Evolutionary conservation across 352 stramenopile genomes (phyloP).

Genomic region (Pythium volutum): DNA sequence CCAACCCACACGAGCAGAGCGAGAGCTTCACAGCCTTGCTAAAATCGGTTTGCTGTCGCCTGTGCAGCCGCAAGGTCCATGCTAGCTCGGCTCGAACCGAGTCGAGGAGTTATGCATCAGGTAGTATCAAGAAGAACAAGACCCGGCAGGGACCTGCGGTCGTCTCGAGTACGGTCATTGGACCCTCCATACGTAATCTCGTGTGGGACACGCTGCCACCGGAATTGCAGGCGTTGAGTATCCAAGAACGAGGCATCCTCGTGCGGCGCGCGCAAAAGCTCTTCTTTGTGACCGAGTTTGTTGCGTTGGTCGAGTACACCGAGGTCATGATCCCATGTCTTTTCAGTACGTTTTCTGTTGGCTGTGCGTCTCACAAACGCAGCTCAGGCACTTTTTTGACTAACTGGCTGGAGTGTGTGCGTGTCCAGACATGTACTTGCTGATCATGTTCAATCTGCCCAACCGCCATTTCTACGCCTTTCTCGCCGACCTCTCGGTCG

Average conservation of each 20-base stretch:
- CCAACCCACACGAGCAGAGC: neutral
- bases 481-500: slow-evolving; percentile 10
- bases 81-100: neutral
- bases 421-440: slow-evolving; percentile 13
- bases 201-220: neutral
- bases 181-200: neutral
- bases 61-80: neutral
- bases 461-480: slow-evolving; percentile 29
- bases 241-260: neutral
- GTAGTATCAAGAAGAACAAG: neutral
- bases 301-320: slow-evolving; percentile 30
- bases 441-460: slow-evolving; percentile 27
- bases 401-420: neutral
- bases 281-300: slow-evolving; percentile 31
- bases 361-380: too few relatives aligned
- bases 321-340: slow-evolving; percentile 28
- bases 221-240: neutral
- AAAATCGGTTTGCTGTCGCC: neutral
- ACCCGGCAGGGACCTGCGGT: too few relatives aligned
- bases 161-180: neutral
- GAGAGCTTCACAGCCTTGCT: neutral
- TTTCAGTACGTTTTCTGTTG: slow-evolving; percentile 4
- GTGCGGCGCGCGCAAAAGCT: slow-evolving; percentile 15
- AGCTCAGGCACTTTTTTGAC: neutral
- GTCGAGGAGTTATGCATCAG: neutral